Evolutionary conservation across 176 grass and related monocot species (phyloP).

Genomic region (Hordeum marinum): DNA sequence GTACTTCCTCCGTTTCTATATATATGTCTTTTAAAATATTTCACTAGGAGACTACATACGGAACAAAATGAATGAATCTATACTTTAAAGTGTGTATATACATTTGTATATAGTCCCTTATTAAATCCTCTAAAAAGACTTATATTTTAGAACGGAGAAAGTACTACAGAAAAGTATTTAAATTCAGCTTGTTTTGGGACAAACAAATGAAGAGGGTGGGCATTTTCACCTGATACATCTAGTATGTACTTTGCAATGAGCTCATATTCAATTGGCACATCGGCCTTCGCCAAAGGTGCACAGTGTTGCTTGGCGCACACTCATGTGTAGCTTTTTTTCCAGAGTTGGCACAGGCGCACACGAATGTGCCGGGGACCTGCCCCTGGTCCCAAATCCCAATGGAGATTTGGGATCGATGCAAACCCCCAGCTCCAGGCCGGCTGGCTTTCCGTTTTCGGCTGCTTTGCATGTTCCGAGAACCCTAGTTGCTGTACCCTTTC

Average conservation of each 20-base stretch:
- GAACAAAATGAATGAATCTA: too few species aligned
- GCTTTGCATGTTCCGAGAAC: conserved; percentile 29
- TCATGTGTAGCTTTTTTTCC: conserved; percentile 26
- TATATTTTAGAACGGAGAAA: too few species aligned
- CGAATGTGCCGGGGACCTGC: conserved; percentile 44
- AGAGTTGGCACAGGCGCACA: conserved; percentile 40
- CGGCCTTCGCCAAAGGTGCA: conserved; percentile 80
- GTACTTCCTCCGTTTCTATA: too few species aligned
- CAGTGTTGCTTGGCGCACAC: conserved; percentile 64
- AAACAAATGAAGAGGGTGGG: background rate
- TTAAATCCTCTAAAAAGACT: too few species aligned
- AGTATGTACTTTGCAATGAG: background rate
- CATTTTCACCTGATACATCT: background rate
- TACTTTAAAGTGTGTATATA: too few species aligned
- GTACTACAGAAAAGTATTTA: background rate
- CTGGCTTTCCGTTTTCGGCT: conserved; percentile 46
- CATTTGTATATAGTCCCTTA: too few species aligned
- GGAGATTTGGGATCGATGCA: conserved; percentile 24
- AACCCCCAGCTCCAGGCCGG: conserved; percentile 26
- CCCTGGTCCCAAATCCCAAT: conserved; percentile 37
- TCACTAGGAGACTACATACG: too few species aligned
- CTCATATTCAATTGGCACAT: conserved; percentile 33
- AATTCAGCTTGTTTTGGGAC: background rate
- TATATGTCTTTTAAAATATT: too few species aligned
- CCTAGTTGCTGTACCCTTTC: conserved; percentile 37